Base-by-base conservation (phyloP, 2,329 filamentous ascomycete genomes). In the Diaporthe ampelina region DNA sequence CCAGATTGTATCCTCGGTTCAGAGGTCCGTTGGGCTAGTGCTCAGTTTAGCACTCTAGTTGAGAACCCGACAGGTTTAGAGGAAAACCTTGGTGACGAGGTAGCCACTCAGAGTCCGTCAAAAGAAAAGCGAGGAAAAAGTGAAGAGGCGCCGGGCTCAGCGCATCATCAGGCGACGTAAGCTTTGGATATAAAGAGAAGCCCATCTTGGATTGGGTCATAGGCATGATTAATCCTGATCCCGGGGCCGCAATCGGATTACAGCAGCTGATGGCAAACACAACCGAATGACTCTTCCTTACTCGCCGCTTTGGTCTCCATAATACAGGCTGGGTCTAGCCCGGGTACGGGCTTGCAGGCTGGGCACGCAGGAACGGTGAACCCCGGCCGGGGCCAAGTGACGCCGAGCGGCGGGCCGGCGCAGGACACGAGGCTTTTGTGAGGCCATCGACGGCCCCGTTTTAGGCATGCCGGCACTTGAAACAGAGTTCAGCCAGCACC, bases 161-260 rank as follows among this genome's bases (percentile, higher is more conserved):
- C 24, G 29, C 35, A 35, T 61, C 65, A 54, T 70, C 65, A 70
- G 67, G 54, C 32, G 54, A 57, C 29, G 11, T 37, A 48, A 19
- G 63, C 65, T 40, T 40, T 40, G 48, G 56, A 63, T 70, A 61
- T 73, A 63, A 69, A 40, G 32, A 59, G 48, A 32, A 24, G 35
- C 48, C 43, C 54, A 52, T 26, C 35, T 59, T 13, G 45, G 45
- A 35, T 54, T 57, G 21, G 72, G 72, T 43, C 65, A 70, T 70
- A 54, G 35, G 50, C 58, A 63, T 70, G 58, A 70, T 61, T 70
- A 57, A 69, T 58, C 29, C 43, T 57, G 52, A 19, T 50, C 54
- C 56, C 56, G 56, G 56, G 52, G 65, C 72, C 72, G 72, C 45
- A 61, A 73, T 70, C 72, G 72, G 72, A 73, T 73, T 58, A 7